phyloP scores from a whole-genome alignment of 176 grass and related monocot species.

The Aechmea fasciata region DNA sequence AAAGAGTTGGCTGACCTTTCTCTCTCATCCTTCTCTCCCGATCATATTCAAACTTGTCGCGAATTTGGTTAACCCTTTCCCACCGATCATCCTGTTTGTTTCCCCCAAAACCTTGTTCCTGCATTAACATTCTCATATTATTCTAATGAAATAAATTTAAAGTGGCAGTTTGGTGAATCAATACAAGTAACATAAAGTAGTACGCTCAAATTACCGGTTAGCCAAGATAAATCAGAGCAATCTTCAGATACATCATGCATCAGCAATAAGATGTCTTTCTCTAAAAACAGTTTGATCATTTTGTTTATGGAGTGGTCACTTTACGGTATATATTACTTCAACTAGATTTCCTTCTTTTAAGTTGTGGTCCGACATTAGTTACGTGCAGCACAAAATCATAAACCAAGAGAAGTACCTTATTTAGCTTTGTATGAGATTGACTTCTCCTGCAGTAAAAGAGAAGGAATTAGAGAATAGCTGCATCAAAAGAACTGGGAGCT shows the following conservation, averaged over 20 bases:
- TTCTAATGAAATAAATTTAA: background rate
- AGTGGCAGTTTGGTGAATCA: background rate
- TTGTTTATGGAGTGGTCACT: background rate
- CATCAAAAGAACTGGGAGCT: background rate
- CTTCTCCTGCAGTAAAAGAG: slow-evolving; percentile 33
- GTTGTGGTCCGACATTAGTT: background rate
- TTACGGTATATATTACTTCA: background rate
- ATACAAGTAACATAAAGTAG: background rate
- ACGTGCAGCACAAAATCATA: background rate
- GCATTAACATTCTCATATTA: slow-evolving; percentile 21
- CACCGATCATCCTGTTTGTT: slow-evolving; percentile 51
- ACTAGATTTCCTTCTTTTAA: background rate
- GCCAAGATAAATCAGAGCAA: background rate
- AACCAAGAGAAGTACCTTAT: slow-evolving; percentile 29
- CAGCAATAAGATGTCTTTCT: background rate
- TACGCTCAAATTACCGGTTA: background rate
- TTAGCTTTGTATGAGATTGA: slow-evolving; percentile 23
- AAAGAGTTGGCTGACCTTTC: slow-evolving; percentile 44
- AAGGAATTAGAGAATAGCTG: background rate
- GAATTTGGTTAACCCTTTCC: slow-evolving; percentile 91
- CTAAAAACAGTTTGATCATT: too few species aligned
- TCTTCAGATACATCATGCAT: background rate
- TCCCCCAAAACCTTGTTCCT: slow-evolving; percentile 43
- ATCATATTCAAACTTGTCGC: slow-evolving; percentile 97
- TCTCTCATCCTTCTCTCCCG: slow-evolving; percentile 84